phyloP scores from a whole-genome alignment of 345 rosid species.

The Leavenworthia alabamica region DNA sequence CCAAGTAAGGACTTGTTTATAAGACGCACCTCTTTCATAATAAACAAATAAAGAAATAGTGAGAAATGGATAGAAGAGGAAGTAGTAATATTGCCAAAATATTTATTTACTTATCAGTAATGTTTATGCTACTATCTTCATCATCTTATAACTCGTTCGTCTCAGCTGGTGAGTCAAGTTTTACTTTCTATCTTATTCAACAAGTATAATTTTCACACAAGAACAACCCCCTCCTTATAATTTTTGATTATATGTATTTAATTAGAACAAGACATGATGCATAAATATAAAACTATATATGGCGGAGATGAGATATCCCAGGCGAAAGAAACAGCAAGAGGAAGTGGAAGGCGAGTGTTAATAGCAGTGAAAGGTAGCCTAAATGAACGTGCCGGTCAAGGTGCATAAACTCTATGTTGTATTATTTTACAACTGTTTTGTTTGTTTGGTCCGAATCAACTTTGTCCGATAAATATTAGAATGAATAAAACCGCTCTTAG shows the following conservation, averaged over 20 bases:
- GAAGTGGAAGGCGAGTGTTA: too few relatives aligned
- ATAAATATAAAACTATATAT: too few relatives aligned
- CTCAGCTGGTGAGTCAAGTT: background rate
- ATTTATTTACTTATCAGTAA: too few relatives aligned
- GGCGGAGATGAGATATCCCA: too few relatives aligned
- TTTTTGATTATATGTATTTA: too few relatives aligned
- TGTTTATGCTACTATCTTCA: background rate
- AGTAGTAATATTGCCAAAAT: background rate
- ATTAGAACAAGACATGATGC: too few relatives aligned
- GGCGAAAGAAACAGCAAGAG: too few relatives aligned
- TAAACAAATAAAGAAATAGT: background rate
- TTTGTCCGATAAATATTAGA: background rate
- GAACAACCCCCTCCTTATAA: background rate
- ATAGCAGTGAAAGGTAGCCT: too few relatives aligned
- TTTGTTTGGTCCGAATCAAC: background rate
- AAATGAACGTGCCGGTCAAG: too few relatives aligned
- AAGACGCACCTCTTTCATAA: background rate
- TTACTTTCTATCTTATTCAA: background rate
- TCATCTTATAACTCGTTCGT: background rate
- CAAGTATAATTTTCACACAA: background rate
- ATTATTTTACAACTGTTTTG: background rate
- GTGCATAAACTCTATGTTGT: too few relatives aligned
- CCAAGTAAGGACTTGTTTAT: background rate
- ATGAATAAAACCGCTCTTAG: background rate
- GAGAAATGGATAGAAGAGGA: background rate